phyloP scores from a whole-genome alignment of 176 grass and related monocot genomes.

The Chloris gayana region DNA sequence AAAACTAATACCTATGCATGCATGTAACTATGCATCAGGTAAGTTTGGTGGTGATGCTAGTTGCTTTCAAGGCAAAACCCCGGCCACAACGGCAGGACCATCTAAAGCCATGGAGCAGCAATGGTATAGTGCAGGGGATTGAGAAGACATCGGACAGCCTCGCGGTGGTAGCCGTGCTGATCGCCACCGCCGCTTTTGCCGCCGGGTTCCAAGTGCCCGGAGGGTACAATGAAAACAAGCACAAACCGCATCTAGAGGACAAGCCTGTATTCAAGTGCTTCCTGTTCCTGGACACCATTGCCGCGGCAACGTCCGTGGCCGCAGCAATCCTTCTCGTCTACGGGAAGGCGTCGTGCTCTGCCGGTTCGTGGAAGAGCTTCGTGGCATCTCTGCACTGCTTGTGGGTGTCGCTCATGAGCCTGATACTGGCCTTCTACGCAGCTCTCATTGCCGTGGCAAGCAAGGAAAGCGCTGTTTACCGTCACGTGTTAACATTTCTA shows the following conservation, averaged over 20 bases:
- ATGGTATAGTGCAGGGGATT: background rate
- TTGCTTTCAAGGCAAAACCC: background rate
- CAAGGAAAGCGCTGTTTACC: too few relatives aligned
- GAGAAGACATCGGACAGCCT: slow-evolving; percentile 9
- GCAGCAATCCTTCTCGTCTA: slow-evolving; percentile 10
- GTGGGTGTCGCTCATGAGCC: background rate
- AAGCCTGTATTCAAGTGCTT: rapidly evolving
- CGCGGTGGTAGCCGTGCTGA: slow-evolving; percentile 9
- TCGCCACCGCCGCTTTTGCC: slow-evolving; percentile 7
- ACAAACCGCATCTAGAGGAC: background rate
- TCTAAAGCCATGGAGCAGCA: background rate
- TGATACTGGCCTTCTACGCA: slow-evolving; percentile 14
- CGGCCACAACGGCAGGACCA: slow-evolving; percentile 26
- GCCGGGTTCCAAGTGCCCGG: slow-evolving; percentile 22
- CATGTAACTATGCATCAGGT: background rate
- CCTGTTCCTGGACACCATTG: background rate
- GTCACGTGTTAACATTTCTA: too few relatives aligned
- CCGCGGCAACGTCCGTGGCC: background rate
- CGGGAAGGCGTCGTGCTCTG: background rate
- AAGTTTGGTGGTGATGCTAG: background rate
- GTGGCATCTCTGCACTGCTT: background rate
- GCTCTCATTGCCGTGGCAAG: background rate
- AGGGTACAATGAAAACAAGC: background rate
- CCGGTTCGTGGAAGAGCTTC: slow-evolving; percentile 17
- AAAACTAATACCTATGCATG: too few relatives aligned